These are phyloP conservation scores for Arxiozyma heterogenica DNA, from an alignment of 1,139 yeast species.

Conservation along the genomic window DNA sequence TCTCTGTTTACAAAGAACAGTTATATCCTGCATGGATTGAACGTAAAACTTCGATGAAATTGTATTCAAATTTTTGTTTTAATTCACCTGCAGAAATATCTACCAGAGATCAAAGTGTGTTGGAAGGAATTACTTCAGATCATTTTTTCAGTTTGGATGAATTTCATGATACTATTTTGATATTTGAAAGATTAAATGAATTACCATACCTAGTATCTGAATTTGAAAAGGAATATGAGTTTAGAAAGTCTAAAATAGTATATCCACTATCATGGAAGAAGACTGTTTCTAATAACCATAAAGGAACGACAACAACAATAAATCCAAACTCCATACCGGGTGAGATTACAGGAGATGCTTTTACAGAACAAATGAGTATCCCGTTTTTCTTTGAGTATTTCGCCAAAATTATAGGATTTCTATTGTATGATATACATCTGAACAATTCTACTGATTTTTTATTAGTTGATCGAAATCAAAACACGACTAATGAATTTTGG, in stretches of 20 bases:
- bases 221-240: constrained; percentile 63
- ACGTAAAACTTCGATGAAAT: constrained; percentile 33
- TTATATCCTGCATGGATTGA: constrained; percentile 35
- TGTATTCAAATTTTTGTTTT: constrained; percentile 50
- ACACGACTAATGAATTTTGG: constrained; percentile 69
- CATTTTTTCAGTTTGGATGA: constrained; percentile 47
- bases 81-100: constrained; percentile 82
- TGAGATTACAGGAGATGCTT: constrained; percentile 18
- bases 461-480: constrained; percentile 44
- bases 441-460: constrained; percentile 48
- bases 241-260: constrained; percentile 64
- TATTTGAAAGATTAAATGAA: constrained; percentile 66
- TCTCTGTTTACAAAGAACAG: constrained; percentile 41
- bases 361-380: constrained; percentile 19
- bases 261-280: constrained; percentile 46
- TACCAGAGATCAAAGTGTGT: constrained; percentile 40
- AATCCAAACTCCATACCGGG: constrained; percentile 17
- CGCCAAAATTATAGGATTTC: constrained; percentile 63
- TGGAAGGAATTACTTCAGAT: constrained; percentile 24
- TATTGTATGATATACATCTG: constrained; percentile 64
- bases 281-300: constrained; percentile 9
- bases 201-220: constrained; percentile 49
- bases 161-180: constrained; percentile 73
- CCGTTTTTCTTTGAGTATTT: constrained; percentile 47
- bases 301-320: constrained; percentile 2